Evolutionary conservation across 2,329 filamentous ascomycete species (phyloP).

Genomic region (Fusarium chlamydosporum): DNA sequence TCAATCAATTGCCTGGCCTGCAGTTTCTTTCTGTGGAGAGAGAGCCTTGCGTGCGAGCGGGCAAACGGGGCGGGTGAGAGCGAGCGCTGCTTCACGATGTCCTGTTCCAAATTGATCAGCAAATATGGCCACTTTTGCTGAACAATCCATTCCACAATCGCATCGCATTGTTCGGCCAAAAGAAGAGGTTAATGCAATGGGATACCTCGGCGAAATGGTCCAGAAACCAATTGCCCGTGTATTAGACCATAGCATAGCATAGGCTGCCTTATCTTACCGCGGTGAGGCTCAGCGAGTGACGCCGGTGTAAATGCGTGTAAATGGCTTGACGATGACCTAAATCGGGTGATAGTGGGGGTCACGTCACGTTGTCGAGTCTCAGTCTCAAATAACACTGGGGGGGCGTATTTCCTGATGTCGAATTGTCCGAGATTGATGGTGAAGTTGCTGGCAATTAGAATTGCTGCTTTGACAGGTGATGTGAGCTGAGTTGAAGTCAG

Average conservation of each 20-base stretch:
- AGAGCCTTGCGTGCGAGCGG: slow-evolving; percentile 2
- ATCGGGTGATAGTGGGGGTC: slow-evolving; percentile 51
- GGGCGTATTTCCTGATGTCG: slow-evolving; percentile 1
- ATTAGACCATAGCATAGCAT: slow-evolving; percentile 1
- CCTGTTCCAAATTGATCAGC: slow-evolving; percentile 29
- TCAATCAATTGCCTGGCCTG: background rate
- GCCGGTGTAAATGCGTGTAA: slow-evolving; percentile 33
- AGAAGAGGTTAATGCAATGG: slow-evolving; percentile 16
- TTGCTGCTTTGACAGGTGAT: slow-evolving; percentile 14
- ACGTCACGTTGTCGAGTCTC: slow-evolving; percentile 48
- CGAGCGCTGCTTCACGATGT: slow-evolving; percentile 7
- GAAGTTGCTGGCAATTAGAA: slow-evolving; percentile 4
- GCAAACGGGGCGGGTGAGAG: background rate
- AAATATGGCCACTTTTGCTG: slow-evolving; percentile 37
- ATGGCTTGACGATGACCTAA: slow-evolving; percentile 36
- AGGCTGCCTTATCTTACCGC: slow-evolving; percentile 27
- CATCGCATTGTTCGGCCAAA: slow-evolving; percentile 22
- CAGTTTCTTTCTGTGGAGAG: slow-evolving; percentile 1
- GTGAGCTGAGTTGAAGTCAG: slow-evolving; percentile 4
- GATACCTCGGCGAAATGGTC: slow-evolving; percentile 23
- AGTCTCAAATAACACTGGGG: slow-evolving; percentile 19
- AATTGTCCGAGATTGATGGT: slow-evolving; percentile 35
- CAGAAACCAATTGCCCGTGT: slow-evolving; percentile 14
- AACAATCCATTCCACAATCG: slow-evolving; percentile 14
- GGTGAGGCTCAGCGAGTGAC: slow-evolving; percentile 32